Percentiles rank a stretch among this genome's conserved stretches.
These are phyloP conservation scores for Pyrus communis DNA, from an alignment of 306 rosid genomes.

Conservation along the genomic window DNA sequence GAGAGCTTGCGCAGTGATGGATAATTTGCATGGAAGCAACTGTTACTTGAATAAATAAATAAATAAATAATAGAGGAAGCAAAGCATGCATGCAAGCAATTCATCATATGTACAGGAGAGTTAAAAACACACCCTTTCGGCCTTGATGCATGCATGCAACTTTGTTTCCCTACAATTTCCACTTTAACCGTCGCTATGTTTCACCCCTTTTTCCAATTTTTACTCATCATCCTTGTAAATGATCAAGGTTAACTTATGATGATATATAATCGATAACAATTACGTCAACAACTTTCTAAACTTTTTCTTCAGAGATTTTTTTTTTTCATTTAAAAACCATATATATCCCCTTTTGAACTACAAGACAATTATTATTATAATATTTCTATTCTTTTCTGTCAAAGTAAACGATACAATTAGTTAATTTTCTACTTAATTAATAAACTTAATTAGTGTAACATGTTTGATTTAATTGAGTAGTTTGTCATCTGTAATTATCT, in stretches of 20 bases:
- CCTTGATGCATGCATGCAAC: neutral
- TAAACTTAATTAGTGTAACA: neutral
- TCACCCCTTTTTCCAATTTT: neutral
- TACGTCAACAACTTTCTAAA: too few relatives aligned
- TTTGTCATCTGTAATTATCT: too few relatives aligned
- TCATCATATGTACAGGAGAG: neutral
- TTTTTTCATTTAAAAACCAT: too few relatives aligned
- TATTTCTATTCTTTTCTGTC: neutral
- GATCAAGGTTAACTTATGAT: too few relatives aligned
- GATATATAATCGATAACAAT: too few relatives aligned
- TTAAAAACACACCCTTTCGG: neutral
- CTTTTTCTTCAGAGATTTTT: too few relatives aligned
- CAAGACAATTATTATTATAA: too few relatives aligned
- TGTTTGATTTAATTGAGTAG: too few relatives aligned
- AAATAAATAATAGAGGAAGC: neutral
- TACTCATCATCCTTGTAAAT: neutral
- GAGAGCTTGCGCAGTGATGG: neutral
- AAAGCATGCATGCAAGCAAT: neutral
- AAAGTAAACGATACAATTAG: neutral
- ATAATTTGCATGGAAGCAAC: neutral
- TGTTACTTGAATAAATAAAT: neutral
- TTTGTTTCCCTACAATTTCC: neutral
- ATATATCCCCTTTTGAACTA: too few relatives aligned
- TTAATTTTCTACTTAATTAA: too few relatives aligned
- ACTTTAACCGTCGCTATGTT: neutral